phyloP scores from a whole-genome alignment of 306 rosid species.

The Trichosanthes cucumerina region DNA sequence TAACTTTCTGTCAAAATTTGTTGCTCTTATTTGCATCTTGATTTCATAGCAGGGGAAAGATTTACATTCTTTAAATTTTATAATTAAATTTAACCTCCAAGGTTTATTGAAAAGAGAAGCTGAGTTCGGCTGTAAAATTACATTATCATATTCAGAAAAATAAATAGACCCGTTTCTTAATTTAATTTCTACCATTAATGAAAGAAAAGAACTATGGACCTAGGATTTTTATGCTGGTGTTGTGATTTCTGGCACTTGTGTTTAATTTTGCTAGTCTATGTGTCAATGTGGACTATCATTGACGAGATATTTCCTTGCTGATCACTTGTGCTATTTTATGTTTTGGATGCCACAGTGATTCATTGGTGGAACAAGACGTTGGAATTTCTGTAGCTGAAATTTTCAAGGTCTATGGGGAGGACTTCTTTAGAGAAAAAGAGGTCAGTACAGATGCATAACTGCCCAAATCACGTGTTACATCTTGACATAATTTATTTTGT shows the following conservation, averaged over 20 bases:
- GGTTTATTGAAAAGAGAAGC: not conserved
- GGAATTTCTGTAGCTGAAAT: conserved; percentile 78
- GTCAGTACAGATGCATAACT: conserved; percentile 32
- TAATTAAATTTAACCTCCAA: not conserved
- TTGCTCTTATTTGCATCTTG: not conserved
- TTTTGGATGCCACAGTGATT: conserved; percentile 51
- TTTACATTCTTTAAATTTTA: not conserved
- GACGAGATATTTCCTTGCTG: not conserved
- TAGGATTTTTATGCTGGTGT: not conserved
- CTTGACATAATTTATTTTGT: not conserved
- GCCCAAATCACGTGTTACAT: not conserved
- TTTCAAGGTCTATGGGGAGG: conserved; percentile 73
- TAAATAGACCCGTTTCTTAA: not conserved
- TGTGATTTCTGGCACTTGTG: not conserved
- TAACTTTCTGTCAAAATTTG: not conserved
- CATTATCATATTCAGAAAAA: not conserved
- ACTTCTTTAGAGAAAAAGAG: conserved; percentile 80
- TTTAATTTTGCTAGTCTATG: not conserved
- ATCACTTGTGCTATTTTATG: not conserved
- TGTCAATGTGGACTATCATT: not conserved
- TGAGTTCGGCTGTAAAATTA: not conserved
- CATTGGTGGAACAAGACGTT: conserved; percentile 60
- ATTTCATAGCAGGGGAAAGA: not conserved
- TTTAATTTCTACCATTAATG: not conserved
- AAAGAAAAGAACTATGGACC: not conserved